Percentiles rank a stretch among this genome's conserved stretches.
Conservation (phyloP, 1,284 basidiomycete species). For the Cronartium quercuum region DNA sequence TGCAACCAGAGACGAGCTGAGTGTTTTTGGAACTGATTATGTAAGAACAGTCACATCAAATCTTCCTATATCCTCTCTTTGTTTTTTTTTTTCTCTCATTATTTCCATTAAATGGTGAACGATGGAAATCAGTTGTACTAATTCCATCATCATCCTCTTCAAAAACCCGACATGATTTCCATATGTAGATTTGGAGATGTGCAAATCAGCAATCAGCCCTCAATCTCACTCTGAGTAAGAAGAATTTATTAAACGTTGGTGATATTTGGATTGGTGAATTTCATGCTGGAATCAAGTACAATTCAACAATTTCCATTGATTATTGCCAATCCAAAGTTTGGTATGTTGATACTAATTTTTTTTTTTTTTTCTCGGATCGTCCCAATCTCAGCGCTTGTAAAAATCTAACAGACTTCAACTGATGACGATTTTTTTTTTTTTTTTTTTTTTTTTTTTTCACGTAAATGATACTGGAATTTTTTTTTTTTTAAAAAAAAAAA, state of each 20-base stretch:
- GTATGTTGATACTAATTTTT: background rate
- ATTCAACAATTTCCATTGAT: slow-evolving; percentile 7
- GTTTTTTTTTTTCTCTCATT: background rate
- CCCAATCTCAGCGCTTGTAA: no score
- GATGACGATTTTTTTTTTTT: no score
- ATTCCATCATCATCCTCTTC: no score
- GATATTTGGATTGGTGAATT: slow-evolving; percentile 28
- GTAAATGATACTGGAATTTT: background rate
- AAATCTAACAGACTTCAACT: no score
- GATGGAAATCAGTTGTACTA: no score
- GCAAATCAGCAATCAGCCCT: slow-evolving; percentile 26
- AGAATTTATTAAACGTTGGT: background rate
- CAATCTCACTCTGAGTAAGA: slow-evolving; percentile 18
- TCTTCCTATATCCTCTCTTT: background rate
- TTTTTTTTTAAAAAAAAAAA: no score
- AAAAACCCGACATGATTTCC: no score
- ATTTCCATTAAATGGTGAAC: background rate
- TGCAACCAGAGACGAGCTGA: slow-evolving; percentile 43
- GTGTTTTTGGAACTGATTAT: slow-evolving; percentile 32
- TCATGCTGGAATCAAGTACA: slow-evolving; percentile 12
- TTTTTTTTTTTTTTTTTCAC: background rate
- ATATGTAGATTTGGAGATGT: slow-evolving; percentile 38
- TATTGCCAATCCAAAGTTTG: slow-evolving; percentile 13
- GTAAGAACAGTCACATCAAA: background rate
- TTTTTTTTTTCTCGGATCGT: background rate